Percentiles rank a stretch among this genome's conserved stretches.
phyloP scores from a whole-genome alignment of 768 basidiomycete genomes.

The Omphalotus guepiniiformis region DNA sequence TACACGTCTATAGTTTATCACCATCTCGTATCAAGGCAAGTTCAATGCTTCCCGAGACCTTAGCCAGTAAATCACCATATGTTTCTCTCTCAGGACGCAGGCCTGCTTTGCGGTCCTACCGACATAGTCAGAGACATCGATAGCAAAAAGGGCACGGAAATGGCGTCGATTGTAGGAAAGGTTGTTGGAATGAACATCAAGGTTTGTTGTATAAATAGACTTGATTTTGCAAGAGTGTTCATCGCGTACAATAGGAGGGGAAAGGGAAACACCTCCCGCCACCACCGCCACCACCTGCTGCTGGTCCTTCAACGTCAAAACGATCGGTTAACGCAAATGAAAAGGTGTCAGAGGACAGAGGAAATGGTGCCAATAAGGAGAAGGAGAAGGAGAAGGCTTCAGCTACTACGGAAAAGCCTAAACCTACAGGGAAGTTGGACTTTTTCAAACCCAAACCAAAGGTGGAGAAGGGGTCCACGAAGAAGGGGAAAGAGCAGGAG shows the following conservation, averaged over 20 bases:
- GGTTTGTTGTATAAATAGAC: conserved; percentile 26
- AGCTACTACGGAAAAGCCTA: conserved; percentile 26
- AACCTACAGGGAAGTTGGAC: conserved; percentile 49
- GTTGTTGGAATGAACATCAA: conserved; percentile 42
- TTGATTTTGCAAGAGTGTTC: neutral
- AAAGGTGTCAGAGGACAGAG: too few species aligned
- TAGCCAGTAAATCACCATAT: neutral
- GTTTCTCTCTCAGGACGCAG: conserved; percentile 35
- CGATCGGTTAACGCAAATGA: conserved; percentile 14
- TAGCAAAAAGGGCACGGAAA: conserved; percentile 34
- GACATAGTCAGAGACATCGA: conserved; percentile 35
- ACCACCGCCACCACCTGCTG: conserved; percentile 29
- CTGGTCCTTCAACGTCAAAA: conserved; percentile 39
- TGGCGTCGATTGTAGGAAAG: conserved; percentile 42
- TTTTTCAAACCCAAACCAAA: conserved; percentile 53
- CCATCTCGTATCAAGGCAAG: conserved; percentile 58
- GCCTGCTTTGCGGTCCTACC: conserved; percentile 37
- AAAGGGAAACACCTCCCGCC: conserved; percentile 4
- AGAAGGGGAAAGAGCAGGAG: conserved; percentile 13
- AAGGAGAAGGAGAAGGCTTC: conserved; percentile 11
- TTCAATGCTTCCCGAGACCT: conserved; percentile 15
- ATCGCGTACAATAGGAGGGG: neutral
- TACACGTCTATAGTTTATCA: conserved; percentile 71
- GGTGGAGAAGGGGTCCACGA: conserved; percentile 13
- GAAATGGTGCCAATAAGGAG: conserved; percentile 25